A percentile compares a stretch with the other conserved stretches of the same genome.
phyloP scores from a whole-genome alignment of 2,329 filamentous ascomycete species.

The Microcyclosporella mali region DNA sequence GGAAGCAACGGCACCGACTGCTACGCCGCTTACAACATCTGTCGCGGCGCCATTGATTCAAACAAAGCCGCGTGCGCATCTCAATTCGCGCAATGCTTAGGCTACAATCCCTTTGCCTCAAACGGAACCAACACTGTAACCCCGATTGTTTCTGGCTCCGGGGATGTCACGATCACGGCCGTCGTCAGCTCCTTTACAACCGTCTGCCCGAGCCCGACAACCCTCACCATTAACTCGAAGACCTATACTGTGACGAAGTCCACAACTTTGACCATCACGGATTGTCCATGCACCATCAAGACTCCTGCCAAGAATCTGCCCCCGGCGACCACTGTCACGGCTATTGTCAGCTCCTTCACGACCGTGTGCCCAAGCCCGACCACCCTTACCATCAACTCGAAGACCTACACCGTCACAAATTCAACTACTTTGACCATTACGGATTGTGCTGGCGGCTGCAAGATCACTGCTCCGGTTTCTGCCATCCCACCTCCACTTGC shows the following conservation, averaged over 20 bases:
- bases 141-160: neutral
- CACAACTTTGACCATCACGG: slow-evolving; percentile 19
- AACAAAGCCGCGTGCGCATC: slow-evolving; percentile 11
- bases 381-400: slow-evolving; percentile 6
- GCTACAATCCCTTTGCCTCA: slow-evolving; percentile 32
- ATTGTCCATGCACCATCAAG: slow-evolving; percentile 22
- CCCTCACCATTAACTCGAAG: slow-evolving; percentile 16
- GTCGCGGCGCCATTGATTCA: neutral
- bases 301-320: neutral
- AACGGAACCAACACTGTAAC: slow-evolving; percentile 46
- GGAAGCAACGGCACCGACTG: too few species aligned
- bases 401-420: slow-evolving; percentile 8
- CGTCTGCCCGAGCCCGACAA: slow-evolving; percentile 24
- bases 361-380: slow-evolving; percentile 12
- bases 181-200: slow-evolving; percentile 12
- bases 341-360: slow-evolving; percentile 6
- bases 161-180: slow-evolving; percentile 4
- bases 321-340: slow-evolving; percentile 2
- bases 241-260: slow-evolving; percentile 24
- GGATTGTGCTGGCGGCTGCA: slow-evolving; percentile 9
- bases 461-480: slow-evolving; percentile 3
- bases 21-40: too few species aligned
- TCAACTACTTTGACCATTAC: slow-evolving; percentile 13
- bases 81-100: slow-evolving; percentile 11
- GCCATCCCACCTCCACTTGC: neutral